Evolutionary conservation across 169 alveolate species (phyloP).

Genomic region (Cryptosporidium tyzzeri): DNA sequence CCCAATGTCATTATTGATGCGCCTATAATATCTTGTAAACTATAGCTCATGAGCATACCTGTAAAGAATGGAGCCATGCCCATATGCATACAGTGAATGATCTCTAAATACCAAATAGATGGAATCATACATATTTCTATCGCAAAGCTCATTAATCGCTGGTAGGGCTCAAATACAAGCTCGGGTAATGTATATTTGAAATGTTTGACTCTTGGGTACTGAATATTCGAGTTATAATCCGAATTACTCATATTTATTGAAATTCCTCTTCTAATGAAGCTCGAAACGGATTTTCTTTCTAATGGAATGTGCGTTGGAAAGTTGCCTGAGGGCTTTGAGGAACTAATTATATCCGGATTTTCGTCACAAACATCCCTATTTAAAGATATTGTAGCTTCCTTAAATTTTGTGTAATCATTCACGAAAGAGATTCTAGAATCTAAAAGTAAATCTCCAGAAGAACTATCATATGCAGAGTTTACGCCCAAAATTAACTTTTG

Average conservation of each 20-base stretch:
- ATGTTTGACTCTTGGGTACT: conserved; percentile 29
- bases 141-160: conserved; percentile 22
- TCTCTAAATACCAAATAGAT: conserved; percentile 25
- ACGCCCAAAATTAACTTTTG: conserved; percentile 5
- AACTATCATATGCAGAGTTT: neutral
- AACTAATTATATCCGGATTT: neutral
- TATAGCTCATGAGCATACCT: conserved; percentile 4
- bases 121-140: conserved; percentile 33
- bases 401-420: conserved; percentile 15
- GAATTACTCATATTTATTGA: neutral
- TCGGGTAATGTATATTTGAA: conserved; percentile 13
- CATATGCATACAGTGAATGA: conserved; percentile 35
- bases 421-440: neutral
- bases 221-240: conserved; percentile 5
- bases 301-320: conserved; percentile 14
- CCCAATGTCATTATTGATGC: conserved; percentile 19
- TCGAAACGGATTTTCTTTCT: conserved; percentile 8
- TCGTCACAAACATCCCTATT: conserved; percentile 5
- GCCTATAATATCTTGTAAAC: conserved; percentile 14
- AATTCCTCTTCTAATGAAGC: conserved; percentile 4
- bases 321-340: neutral
- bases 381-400: neutral
- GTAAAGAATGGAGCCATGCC: conserved; percentile 21
- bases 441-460: neutral
- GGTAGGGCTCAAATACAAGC: conserved; percentile 7